Conservation (phyloP, 1,139 yeast genomes). For the Yamadazyma dendronema region DNA sequence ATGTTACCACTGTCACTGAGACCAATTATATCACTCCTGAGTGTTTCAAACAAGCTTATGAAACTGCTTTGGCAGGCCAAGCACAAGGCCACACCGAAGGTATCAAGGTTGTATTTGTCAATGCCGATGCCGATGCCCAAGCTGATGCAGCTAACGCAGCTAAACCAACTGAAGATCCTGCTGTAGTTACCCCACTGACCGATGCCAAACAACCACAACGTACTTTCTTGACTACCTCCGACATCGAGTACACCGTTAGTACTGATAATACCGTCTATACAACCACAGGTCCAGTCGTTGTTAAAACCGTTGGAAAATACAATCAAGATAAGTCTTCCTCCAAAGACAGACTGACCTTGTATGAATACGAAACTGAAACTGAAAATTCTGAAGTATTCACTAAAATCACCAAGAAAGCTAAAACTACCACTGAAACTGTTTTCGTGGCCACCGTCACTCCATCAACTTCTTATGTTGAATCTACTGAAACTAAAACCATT, state of each 20-base stretch:
- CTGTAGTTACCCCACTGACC: not conserved
- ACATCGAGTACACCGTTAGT: slow-evolving; percentile 9
- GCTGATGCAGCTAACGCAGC: not conserved
- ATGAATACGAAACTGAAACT: slow-evolving; percentile 18
- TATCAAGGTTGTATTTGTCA: slow-evolving; percentile 32
- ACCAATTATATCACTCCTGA: slow-evolving; percentile 32
- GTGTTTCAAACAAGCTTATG: slow-evolving; percentile 24
- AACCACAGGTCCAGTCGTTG: slow-evolving; percentile 9
- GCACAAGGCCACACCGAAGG: slow-evolving; percentile 26
- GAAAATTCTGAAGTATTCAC: slow-evolving; percentile 14
- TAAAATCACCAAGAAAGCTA: slow-evolving; percentile 18
- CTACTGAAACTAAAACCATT: slow-evolving; percentile 19
- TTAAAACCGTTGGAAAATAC: slow-evolving; percentile 5
- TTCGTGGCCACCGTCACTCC: slow-evolving; percentile 24
- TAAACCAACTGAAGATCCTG: no score
- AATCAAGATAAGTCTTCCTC: not conserved
- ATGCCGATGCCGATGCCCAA: slow-evolving; percentile 16
- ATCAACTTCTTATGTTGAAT: slow-evolving; percentile 15
- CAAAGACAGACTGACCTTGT: slow-evolving; percentile 13
- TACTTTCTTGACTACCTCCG: slow-evolving; percentile 9
- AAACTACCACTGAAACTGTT: slow-evolving; percentile 27
- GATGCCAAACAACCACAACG: not conserved
- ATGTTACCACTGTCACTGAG: slow-evolving; percentile 24
- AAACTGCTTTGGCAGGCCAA: slow-evolving; percentile 22
- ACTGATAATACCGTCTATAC: slow-evolving; percentile 8